Evolutionary conservation across 2,329 filamentous ascomycete species (phyloP).

Genomic region (Coniochaeta sp.): DNA sequence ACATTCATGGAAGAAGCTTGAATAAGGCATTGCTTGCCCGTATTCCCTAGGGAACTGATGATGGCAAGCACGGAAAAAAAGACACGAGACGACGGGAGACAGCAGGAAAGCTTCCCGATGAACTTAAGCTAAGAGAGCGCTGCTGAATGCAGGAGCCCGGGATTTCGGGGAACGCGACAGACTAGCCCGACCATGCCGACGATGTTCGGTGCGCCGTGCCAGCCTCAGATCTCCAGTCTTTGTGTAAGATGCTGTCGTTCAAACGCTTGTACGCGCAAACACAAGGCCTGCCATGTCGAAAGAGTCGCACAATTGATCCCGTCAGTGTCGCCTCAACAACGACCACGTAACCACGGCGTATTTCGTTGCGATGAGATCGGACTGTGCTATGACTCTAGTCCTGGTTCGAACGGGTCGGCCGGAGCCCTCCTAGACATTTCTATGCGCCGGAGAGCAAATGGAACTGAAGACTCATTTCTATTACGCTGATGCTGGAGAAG

Average conservation of each 20-base stretch:
- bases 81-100: constrained; percentile 1
- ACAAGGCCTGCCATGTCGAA: not conserved
- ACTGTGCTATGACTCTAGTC: not conserved
- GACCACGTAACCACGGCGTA: not conserved
- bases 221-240: not conserved
- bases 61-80: not conserved
- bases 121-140: not conserved
- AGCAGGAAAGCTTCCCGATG: not conserved
- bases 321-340: not conserved
- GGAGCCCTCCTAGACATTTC: not conserved
- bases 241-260: not conserved
- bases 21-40: not conserved
- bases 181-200: not conserved
- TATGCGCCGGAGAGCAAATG: not conserved
- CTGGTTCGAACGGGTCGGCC: not conserved
- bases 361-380: not conserved
- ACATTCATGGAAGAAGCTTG: not conserved
- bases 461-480: not conserved
- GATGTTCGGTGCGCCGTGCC: not conserved
- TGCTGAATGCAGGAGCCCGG: no score
- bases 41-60: not conserved
- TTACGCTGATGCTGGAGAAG: not conserved
- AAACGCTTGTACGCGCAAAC: not conserved
- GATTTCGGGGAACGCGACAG: not conserved
- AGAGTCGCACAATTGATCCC: not conserved